Percentiles rank a stretch among this genome's conserved stretches.
phyloP scores from a whole-genome alignment of 129 eudicot species.

The Centaurea solstitialis region DNA sequence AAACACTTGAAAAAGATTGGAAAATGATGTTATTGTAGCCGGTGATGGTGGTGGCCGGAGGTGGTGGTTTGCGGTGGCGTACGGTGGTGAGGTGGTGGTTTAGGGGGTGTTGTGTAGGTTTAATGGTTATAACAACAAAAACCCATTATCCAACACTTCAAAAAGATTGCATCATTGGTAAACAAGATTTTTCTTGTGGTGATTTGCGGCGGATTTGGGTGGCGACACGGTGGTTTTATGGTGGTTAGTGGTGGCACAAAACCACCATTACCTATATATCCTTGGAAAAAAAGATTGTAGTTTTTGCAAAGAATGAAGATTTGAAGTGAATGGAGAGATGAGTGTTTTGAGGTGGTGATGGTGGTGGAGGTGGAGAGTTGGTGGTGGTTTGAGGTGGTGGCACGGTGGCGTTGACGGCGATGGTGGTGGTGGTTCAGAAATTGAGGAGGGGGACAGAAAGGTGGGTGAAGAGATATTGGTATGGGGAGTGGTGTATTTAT shows the following conservation, averaged over 20 bases:
- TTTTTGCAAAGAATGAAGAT: neutral
- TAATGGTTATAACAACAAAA: neutral
- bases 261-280: neutral
- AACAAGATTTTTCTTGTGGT: neutral
- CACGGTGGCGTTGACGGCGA: neutral
- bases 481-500: constrained; percentile 33
- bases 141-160: neutral
- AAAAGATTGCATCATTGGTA: neutral
- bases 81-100: neutral
- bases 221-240: neutral
- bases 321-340: neutral
- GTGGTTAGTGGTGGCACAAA: neutral
- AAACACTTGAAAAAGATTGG: no score
- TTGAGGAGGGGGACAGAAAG: constrained; percentile 31
- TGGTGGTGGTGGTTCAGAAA: constrained; percentile 12
- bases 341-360: neutral
- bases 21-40: no score
- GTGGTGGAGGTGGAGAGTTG: neutral
- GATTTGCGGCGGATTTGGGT: neutral
- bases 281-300: neutral
- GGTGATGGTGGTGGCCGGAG: constrained; percentile 1
- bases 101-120: neutral
- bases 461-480: constrained; percentile 32
- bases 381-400: neutral
- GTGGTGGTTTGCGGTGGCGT: no score